phyloP scores from a whole-genome alignment of 2,329 filamentous ascomycete species.

The Aureobasidium lini region DNA sequence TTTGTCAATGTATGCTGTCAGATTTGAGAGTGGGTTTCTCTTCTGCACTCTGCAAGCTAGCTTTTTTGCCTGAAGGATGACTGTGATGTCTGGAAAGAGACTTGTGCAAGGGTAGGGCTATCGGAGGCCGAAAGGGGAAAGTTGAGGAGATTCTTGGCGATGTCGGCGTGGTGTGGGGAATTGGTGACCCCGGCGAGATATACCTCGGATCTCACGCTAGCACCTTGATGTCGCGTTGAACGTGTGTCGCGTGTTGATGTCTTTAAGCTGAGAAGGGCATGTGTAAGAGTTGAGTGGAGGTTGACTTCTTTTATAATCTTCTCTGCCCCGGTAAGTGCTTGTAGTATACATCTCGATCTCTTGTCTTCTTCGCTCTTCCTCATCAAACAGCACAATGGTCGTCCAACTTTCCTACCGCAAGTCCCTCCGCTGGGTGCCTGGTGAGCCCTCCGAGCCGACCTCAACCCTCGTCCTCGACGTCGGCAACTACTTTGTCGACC shows the following conservation, averaged over 20 bases:
- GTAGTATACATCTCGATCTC: background rate
- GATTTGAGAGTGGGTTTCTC: too few relatives aligned
- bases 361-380: too few relatives aligned
- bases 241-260: background rate
- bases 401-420: constrained; percentile 11
- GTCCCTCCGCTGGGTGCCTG: constrained; percentile 2
- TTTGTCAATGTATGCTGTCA: constrained; percentile 3
- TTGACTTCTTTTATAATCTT: background rate
- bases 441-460: constrained; percentile 6
- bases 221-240: background rate
- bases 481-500: constrained; percentile 9
- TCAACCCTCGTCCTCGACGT: constrained; percentile 9
- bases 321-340: background rate
- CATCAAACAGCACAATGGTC: constrained; percentile 1
- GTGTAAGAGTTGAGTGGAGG: background rate
- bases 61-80: background rate
- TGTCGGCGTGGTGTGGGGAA: background rate
- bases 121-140: background rate
- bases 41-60: too few relatives aligned
- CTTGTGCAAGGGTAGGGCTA: background rate
- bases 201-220: background rate
- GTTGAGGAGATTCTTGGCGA: constrained; percentile 10
- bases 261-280: background rate
- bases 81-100: background rate
- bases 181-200: background rate